Conservation (phyloP, 2,329 filamentous ascomycete species). For the Cryphonectria japonica region DNA sequence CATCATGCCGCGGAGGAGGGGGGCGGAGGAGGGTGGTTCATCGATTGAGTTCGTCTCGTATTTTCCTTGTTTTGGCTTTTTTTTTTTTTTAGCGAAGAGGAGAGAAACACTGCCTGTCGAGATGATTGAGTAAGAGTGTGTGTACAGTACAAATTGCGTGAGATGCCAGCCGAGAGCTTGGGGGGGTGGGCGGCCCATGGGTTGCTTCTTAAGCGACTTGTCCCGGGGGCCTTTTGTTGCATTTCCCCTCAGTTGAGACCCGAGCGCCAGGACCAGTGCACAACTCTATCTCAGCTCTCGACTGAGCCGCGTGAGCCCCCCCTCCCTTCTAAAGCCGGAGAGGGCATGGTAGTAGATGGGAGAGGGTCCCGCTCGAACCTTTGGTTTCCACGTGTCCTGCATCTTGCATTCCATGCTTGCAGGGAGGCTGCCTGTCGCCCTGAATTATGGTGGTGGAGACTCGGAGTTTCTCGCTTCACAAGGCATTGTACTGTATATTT, state of each 20-base stretch:
- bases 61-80: too few species aligned
- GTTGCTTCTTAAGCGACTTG: not conserved
- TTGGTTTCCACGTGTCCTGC: not conserved
- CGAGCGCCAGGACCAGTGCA: not conserved
- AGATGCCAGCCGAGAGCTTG: not conserved
- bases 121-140: not conserved
- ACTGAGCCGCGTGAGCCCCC: too few species aligned
- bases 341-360: too few species aligned
- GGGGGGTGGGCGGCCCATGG: not conserved
- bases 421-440: not conserved
- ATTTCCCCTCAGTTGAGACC: not conserved
- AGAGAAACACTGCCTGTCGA: not conserved
- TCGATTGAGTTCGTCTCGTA: too few species aligned
- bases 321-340: not conserved
- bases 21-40: not conserved
- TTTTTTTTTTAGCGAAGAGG: conserved; percentile 3
- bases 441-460: not conserved
- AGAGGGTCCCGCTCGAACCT: not conserved
- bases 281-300: not conserved
- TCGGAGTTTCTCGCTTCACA: not conserved
- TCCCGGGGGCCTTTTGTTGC: not conserved
- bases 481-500: too few species aligned
- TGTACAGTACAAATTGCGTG: not conserved
- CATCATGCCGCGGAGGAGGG: not conserved
- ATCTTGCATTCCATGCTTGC: not conserved